Evolutionary conservation across 306 rosid species (phyloP).

Genomic region (Prosopis cineraria): DNA sequence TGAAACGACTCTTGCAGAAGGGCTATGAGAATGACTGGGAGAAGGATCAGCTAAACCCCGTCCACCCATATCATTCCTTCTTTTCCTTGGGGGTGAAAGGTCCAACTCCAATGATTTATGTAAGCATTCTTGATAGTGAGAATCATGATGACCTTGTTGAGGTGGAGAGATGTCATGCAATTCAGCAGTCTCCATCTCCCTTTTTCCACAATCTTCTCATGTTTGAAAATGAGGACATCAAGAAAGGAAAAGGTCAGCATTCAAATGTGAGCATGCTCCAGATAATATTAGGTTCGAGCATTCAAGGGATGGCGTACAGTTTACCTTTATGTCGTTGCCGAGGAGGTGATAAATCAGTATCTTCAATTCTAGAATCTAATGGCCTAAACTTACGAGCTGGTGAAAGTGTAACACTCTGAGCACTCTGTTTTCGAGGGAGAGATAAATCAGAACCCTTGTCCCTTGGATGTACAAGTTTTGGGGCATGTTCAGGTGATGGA

Average conservation of each 20-base stretch:
- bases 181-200: constrained; percentile 25
- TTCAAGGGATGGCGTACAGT: constrained; percentile 26
- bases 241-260: constrained; percentile 46
- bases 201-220: constrained; percentile 22
- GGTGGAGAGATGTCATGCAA: constrained; percentile 58
- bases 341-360: constrained; percentile 50
- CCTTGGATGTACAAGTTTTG: constrained; percentile 15
- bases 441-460: constrained; percentile 37
- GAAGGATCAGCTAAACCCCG: too few species aligned
- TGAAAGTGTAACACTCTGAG: constrained; percentile 34
- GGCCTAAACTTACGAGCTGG: constrained; percentile 29
- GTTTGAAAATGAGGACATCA: constrained; percentile 19
- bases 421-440: constrained; percentile 45
- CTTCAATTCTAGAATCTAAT: constrained; percentile 28
- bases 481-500: constrained; percentile 52
- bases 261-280: not conserved
- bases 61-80: too few species aligned
- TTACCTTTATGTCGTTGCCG: constrained; percentile 28
- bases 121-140: constrained; percentile 39
- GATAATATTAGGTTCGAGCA: constrained; percentile 25
- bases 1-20: constrained; percentile 35
- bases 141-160: constrained; percentile 42
- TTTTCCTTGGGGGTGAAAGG: too few species aligned
- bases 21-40: constrained; percentile 17
- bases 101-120: too few species aligned